A percentile compares a stretch with the other conserved stretches of the same genome.
Evolutionary conservation across 2,329 filamentous ascomycete genomes (phyloP).

Genomic region (Stachybotrys echinatus): DNA sequence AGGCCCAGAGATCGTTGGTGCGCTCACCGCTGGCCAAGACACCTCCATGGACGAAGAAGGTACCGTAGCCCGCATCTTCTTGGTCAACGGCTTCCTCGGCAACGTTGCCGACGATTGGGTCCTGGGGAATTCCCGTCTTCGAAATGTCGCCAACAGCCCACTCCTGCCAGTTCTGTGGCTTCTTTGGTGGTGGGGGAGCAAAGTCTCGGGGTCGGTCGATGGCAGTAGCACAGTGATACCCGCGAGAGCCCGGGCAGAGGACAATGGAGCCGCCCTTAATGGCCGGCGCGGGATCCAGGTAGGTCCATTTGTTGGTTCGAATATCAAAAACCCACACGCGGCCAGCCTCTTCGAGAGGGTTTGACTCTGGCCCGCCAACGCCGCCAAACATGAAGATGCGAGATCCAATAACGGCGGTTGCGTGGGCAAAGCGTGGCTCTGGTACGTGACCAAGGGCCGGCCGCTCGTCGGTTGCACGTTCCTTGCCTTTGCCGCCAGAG

Average conservation of each 20-base stretch:
- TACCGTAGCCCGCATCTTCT: constrained; percentile 58
- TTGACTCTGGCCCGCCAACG: constrained; percentile 62
- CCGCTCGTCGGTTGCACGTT: constrained; percentile 18
- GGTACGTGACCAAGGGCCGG: constrained; percentile 46
- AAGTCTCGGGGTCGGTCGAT: constrained; percentile 53
- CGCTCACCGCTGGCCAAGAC: constrained; percentile 59
- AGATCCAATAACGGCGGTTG: constrained; percentile 60
- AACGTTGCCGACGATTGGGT: constrained; percentile 51
- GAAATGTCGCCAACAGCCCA: constrained; percentile 51
- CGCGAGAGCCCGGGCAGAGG: constrained; percentile 56
- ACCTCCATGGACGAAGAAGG: constrained; percentile 72
- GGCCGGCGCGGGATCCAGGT: constrained; percentile 50
- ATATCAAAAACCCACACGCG: constrained; percentile 74
- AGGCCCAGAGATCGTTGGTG: constrained; percentile 69
- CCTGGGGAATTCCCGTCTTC: constrained; percentile 53
- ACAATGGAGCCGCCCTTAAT: constrained; percentile 33
- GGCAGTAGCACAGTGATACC: constrained; percentile 61
- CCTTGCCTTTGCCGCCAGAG: constrained; percentile 35
- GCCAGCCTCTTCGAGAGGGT: constrained; percentile 68
- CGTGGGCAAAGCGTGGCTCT: constrained; percentile 65
- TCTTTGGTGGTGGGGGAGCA: constrained; percentile 23
- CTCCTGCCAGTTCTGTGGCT: constrained; percentile 44
- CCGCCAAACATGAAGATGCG: constrained; percentile 81
- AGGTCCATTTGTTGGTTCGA: constrained; percentile 56
- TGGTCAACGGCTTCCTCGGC: constrained; percentile 55